Conservation (phyloP, 1,284 basidiomycete genomes). For the Calocybe gambosa region DNA sequence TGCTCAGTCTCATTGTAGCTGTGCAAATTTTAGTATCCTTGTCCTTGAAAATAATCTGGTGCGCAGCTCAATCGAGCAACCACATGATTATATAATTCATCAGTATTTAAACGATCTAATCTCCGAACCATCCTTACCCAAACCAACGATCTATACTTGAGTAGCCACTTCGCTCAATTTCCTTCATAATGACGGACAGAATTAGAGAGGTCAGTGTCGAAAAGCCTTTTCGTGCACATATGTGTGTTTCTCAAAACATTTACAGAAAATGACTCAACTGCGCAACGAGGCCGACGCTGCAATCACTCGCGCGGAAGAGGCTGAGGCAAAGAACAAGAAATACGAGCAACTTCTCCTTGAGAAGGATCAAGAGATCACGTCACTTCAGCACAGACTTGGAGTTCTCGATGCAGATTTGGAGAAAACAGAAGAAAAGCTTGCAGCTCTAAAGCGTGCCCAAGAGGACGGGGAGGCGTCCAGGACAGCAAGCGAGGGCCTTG, state of each 20-base stretch:
- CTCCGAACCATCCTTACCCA: constrained; percentile 25
- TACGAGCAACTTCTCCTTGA: constrained; percentile 75
- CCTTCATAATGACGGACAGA: constrained; percentile 53
- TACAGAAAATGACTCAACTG: constrained; percentile 64
- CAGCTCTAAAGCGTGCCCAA: constrained; percentile 63
- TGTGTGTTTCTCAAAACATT: constrained; percentile 2
- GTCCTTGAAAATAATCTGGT: background rate
- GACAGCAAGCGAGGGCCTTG: constrained; percentile 71
- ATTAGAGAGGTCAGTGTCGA: constrained; percentile 60
- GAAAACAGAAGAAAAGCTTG: constrained; percentile 69
- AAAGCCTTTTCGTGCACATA: background rate
- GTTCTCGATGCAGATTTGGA: constrained; percentile 74
- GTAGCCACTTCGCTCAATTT: too few species aligned
- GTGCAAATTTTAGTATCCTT: background rate
- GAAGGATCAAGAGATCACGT: constrained; percentile 87
- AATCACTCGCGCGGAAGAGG: constrained; percentile 71
- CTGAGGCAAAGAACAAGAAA: constrained; percentile 85
- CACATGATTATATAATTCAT: constrained; percentile 15
- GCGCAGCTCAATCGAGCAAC: background rate
- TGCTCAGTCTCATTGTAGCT: background rate
- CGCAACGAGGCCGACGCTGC: constrained; percentile 86
- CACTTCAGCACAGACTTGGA: constrained; percentile 73
- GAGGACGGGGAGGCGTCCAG: constrained; percentile 74
- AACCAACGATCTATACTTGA: constrained; percentile 10
- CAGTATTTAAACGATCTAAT: constrained; percentile 25